Evolutionary conservation across 2,329 filamentous ascomycete species (phyloP).

Genomic region (Colletotrichum navitas): DNA sequence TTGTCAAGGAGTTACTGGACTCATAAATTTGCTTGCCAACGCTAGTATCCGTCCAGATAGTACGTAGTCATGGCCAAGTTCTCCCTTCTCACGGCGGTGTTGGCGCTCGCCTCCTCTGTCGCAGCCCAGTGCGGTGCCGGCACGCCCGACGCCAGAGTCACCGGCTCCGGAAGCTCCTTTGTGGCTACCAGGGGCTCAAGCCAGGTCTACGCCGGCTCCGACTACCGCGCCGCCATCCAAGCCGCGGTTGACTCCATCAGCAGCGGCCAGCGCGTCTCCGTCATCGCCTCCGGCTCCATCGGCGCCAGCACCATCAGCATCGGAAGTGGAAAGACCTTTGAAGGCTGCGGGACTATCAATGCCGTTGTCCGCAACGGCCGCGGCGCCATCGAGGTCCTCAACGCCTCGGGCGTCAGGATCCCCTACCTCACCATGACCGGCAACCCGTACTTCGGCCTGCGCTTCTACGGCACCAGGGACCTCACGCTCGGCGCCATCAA

Average conservation of each 20-base stretch:
- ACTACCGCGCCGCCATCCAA: conserved; percentile 68
- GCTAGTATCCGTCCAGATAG: not conserved
- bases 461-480: conserved; percentile 65
- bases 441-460: conserved; percentile 68
- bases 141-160: conserved; percentile 59
- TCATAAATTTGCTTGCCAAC: not conserved
- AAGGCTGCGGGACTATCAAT: conserved; percentile 70
- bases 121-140: conserved; percentile 63
- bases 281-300: conserved; percentile 68
- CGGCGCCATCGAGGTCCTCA: conserved; percentile 66
- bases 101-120: conserved; percentile 56
- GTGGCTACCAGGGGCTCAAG: conserved; percentile 58
- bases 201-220: conserved; percentile 63
- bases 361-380: conserved; percentile 55
- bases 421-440: conserved; percentile 70
- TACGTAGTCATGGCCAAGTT: conserved; percentile 43
- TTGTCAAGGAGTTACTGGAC: not conserved
- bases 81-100: conserved; percentile 49
- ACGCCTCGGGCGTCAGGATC: conserved; percentile 63
- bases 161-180: conserved; percentile 60
- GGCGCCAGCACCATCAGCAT: conserved; percentile 66
- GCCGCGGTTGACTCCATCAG: conserved; percentile 64
- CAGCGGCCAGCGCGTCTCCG: conserved; percentile 64
- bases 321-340: conserved; percentile 66
- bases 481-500: conserved; percentile 64